phyloP scores from a whole-genome alignment of 441 rosid genomes.

The Euphorbia neoarborescens region DNA sequence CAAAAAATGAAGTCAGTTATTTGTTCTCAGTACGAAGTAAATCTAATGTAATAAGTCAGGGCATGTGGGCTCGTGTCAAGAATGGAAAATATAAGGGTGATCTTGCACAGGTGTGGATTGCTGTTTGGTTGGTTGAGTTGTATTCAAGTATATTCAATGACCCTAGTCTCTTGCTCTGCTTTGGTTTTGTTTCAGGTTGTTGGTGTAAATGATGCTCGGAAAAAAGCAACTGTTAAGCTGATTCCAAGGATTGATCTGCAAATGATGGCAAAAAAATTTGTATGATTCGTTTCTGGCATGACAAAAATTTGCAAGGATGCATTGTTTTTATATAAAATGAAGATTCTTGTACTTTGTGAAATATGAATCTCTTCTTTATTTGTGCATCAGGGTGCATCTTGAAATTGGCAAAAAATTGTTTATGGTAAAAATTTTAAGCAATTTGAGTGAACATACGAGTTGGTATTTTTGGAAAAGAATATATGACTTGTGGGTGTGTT shows the following conservation, averaged over 20 bases:
- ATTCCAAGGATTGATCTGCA: slow-evolving; percentile 85
- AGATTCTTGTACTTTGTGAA: neutral
- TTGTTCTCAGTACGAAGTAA: slow-evolving; percentile 51
- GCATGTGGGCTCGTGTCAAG: slow-evolving; percentile 85
- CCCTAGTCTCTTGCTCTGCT: neutral
- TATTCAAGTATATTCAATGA: slow-evolving; percentile 14
- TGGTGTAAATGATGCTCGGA: slow-evolving; percentile 52
- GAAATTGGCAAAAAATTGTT: neutral
- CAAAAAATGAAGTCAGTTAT: slow-evolving; percentile 53
- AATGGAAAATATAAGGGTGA: slow-evolving; percentile 92
- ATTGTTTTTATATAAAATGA: neutral
- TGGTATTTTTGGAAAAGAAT: neutral
- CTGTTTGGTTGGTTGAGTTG: neutral
- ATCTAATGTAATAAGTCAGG: slow-evolving; percentile 40
- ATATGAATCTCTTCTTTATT: neutral
- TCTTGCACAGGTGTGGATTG: slow-evolving; percentile 56
- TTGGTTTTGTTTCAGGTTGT: slow-evolving; percentile 49
- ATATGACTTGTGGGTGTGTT: neutral
- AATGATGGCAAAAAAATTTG: slow-evolving; percentile 72
- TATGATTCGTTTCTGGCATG: slow-evolving; percentile 23
- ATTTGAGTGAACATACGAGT: neutral
- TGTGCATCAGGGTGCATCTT: neutral
- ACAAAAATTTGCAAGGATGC: neutral
- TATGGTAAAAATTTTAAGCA: neutral
- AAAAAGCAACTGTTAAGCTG: slow-evolving; percentile 68